Evolutionary conservation across 1,284 basidiomycete species (phyloP), one percentile per base, ranked within the genome.

Genomic region (Xanthoconium separans): DNA sequence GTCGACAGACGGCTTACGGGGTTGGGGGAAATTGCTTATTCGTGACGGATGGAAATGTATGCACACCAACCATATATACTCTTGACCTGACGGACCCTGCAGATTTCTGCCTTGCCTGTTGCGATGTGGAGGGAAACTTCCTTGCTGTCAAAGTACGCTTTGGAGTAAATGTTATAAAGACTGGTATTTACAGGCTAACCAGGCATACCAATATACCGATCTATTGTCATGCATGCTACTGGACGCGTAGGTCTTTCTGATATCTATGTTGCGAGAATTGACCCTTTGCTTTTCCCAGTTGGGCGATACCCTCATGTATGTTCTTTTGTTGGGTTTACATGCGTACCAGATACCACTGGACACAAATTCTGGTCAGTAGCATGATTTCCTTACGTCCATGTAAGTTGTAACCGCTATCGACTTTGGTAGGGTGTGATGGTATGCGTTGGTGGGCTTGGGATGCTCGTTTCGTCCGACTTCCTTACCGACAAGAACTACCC

Each of bases 151-250:
- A 89, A 69, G 84, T 82, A 60, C 18, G 50, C 37, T 66, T 31
- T 31, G 44, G 6, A 13, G 18, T 31, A 16, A 36, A 41, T 40
- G 16, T 4, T 10, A 6, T n/a, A 18, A n/a, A 40, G 22, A 39
- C 36, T 40, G n/a, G 16, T 46, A 37, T 50, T 41, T 30, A 55
- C 47, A 41, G 16, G 16, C 11, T 53, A 18, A 18, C 41, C 47
- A 85, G 81, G 91, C 92, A 11, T 94, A 91, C 68, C 79, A 89
- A 71, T 93, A 91, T 74, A 94, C 92, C 39, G 89, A 90, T 56
- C 73, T 94, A 1, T 74, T 94, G 37, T 93, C 91, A 1, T 91
- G 89, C 70, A 91, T 92, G 88, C 79, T 94, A 15, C 83, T 94
- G 50, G 89, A 93, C 65, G 87, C 91, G 81, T 89, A 66, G 59